These are phyloP conservation scores for Eucalyptus sp. DNA, from an alignment of 345 rosid species.

Conservation along the genomic window DNA sequence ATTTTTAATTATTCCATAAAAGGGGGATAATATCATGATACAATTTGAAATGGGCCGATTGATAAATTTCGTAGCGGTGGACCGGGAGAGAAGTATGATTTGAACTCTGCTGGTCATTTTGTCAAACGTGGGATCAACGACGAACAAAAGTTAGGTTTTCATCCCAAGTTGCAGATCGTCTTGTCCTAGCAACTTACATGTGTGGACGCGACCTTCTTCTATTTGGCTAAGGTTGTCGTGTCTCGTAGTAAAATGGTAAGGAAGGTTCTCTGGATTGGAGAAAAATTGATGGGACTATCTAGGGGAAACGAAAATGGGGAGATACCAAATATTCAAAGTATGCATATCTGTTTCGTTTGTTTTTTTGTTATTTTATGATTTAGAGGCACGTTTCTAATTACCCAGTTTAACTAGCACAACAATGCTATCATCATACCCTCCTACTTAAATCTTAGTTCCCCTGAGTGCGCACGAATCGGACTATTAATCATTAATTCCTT, in stretches of 20 bases:
- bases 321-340: no score
- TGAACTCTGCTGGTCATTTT: not conserved
- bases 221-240: not conserved
- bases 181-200: not conserved
- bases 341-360: no score
- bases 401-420: no score
- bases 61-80: not conserved
- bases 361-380: no score
- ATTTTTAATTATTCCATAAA: not conserved
- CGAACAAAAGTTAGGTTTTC: not conserved
- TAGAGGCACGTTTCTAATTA: no score
- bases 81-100: not conserved
- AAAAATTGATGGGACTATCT: no score
- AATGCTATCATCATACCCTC: no score
- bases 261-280: no score
- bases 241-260: not conserved
- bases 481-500: not conserved
- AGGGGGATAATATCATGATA: not conserved
- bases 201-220: not conserved
- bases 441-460: not conserved
- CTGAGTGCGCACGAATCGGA: accelerated
- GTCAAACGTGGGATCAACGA: not conserved
- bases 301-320: no score
- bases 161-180: not conserved
- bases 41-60: not conserved